Evolutionary conservation across 176 grass and related monocot genomes (phyloP), one percentile per base, ranked within the genome.

Genomic region (Zea luxurians): DNA sequence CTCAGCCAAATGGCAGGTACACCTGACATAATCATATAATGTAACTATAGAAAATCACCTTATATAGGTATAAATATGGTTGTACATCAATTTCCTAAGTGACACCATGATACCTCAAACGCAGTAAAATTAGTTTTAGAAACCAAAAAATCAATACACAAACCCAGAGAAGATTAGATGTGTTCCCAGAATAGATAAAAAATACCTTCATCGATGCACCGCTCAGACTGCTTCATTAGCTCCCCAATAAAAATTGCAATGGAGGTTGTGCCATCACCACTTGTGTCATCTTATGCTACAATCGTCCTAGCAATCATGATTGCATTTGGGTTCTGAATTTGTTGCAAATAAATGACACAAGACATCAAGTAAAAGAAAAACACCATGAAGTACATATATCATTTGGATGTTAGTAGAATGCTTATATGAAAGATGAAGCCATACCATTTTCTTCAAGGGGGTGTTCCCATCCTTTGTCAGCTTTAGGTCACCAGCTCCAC

Each of bases 381-480:
- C 11, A 20, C 36, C 44, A 16, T 2, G 0, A 8, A 61, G 47
- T 37, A 57, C 44, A n/a, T 2, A 10, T 5, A 85, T 43, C 37
- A 84, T 46, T 21, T 69, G 17, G 66, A 67, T 8, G 58, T 13
- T 41, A 21, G 46, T 2, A 62, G 11, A 20, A 42, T 42, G 45
- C 27, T 10, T 3, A 7, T 50, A 40, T 21, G 17, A 63, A 78
- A 10, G 6, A 36, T 27, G 18, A 78, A 46, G 8, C 8, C 10
- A 10, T 81, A 97, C 93, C 95, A 99, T 99, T 91, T 99, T 92
- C 81, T 95, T 99, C 74, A 95, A 62, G 47, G 95, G 92, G 20
- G 92, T 99, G 72, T 95, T 99, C 65, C 96, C 96, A 71, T 99
- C 96, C 85, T 99, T 99, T 10, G 96, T 99, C 57, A 99, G 86